Base-by-base conservation (phyloP, 371 early-diverging fungal genomes). In the Rhizopus arrhizus region DNA sequence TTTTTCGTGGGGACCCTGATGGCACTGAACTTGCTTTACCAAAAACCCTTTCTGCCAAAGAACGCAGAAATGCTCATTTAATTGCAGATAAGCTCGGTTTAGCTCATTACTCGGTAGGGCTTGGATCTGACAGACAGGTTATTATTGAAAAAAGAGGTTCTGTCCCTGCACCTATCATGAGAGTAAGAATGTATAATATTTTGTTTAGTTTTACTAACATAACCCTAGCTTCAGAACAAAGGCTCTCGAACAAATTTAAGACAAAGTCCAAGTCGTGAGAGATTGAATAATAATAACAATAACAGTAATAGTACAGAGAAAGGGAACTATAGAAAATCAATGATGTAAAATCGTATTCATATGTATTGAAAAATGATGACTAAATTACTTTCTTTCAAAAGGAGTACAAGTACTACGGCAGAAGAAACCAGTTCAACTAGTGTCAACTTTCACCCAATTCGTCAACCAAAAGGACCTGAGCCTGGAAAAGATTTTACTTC, bases 1-100 rank as follows among this genome's bases (percentile, higher is more conserved):
- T 84, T 49, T 91, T 91, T 66, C 77, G 89, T 64, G 81, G 84
- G 49, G 87, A 90, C 62, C 77, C 85, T 35, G 68, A 77, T 32
- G 74, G 82, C 49, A 84, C 80, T 11, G 87, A 87, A 65, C 75
- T 90, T 56, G 83, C 80, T 38, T 76, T 83, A 40, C 74, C 83
- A 32, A 79, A 78, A 46, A 70, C 78, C 45, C 70, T 83, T 35
- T 71, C 72, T 31, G 56, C 74, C 4, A 75, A 77, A 35, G 82
- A 83, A 53, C 81, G 87, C 13, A 75, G 76, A 53, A 74, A 77
- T 52, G 67, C 78, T n/a, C 85, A 81, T 66, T 56, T 83, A 32
- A 84, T 87, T 71, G 83, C 85, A 4, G 83, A 84, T 50, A 77
- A 77, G 47, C 56, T 86, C 46, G 80, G 80, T 9, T 63, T 86